Evolutionary conservation across 768 basidiomycete species (phyloP), one percentile per base, ranked within the genome.

Genomic region (Amanita jacksonii): DNA sequence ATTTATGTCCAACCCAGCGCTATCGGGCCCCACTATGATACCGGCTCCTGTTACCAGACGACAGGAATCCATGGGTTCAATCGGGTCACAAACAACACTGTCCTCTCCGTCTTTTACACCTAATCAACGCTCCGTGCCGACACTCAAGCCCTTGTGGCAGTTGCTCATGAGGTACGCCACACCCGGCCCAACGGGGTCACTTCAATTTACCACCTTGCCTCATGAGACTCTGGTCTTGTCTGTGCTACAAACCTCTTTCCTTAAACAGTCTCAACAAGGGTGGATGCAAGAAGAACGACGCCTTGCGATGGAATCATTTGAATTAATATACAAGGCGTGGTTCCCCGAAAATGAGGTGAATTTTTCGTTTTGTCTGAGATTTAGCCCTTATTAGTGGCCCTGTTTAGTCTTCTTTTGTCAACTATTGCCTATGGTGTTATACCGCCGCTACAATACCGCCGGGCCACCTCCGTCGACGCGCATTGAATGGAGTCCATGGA

Each of bases 401-500:
- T 9, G 43, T 24, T 24, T 50, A 66, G 65, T 55, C 70, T 51
- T 64, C 60, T 18, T 73, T 70, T 42, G 63, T 81, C 8, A 76
- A 77, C 47, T 74, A 84, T 19, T 76, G 71, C 51, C 49, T 81
- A 23, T 88, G 85, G 85, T 85, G 82, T 54, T 76, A 77, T 51
- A 74, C 72, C 50, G 81, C 81, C 7, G 76, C 76, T 1, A 58
- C 67, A 5, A 64, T 67, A 15, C 61, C 64, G 31, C 49, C 62
- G 5, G 64, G 70, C 6, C 51, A 52, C 13, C 59, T 71, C 38
- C 69, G 77, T 13, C 64, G 68, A 7, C 70, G 76, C 16, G 63
- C 81, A 19, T 51, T 85, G 13, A 65, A 64, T 8, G 60, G 62
- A 8, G 62, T 86, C 3, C 69, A 70, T 49, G 56, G 66, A 52